Evolutionary conservation across 345 rosid genomes (phyloP).

Genomic region (Murraya paniculata): DNA sequence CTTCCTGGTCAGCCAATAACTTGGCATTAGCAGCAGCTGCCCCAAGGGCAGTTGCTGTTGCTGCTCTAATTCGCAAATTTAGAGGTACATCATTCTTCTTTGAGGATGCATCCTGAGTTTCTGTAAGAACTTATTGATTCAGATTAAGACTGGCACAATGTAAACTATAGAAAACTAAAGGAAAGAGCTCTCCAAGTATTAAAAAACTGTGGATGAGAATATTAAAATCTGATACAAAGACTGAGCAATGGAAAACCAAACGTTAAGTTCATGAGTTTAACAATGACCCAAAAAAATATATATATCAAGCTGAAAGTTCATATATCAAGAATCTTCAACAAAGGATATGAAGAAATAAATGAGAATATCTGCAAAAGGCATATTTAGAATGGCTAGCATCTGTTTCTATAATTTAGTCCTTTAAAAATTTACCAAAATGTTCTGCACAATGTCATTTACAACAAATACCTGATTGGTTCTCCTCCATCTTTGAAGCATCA

Average conservation of each 20-base stretch:
- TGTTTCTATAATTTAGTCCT: background rate
- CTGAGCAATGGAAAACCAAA: background rate
- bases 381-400: background rate
- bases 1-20: slow-evolving; percentile 85
- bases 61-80: slow-evolving; percentile 65
- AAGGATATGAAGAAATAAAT: background rate
- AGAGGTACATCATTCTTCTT: slow-evolving; percentile 47
- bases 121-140: slow-evolving; percentile 32
- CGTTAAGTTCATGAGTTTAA: background rate
- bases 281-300: background rate
- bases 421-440: background rate
- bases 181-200: background rate
- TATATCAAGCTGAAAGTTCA: background rate
- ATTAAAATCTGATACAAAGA: background rate
- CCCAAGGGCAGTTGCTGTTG: slow-evolving; percentile 78
- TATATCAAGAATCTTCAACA: background rate
- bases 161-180: background rate
- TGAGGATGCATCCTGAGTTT: slow-evolving; percentile 30
- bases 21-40: slow-evolving; percentile 80
- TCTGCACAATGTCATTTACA: background rate
- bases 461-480: slow-evolving; percentile 39
- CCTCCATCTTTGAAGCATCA: slow-evolving; percentile 46
- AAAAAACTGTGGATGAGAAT: background rate
- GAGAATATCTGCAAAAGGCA: background rate
- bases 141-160: slow-evolving; percentile 5